Conservation (phyloP, 1,284 basidiomycete genomes). For the Thelephora terrestris region DNA sequence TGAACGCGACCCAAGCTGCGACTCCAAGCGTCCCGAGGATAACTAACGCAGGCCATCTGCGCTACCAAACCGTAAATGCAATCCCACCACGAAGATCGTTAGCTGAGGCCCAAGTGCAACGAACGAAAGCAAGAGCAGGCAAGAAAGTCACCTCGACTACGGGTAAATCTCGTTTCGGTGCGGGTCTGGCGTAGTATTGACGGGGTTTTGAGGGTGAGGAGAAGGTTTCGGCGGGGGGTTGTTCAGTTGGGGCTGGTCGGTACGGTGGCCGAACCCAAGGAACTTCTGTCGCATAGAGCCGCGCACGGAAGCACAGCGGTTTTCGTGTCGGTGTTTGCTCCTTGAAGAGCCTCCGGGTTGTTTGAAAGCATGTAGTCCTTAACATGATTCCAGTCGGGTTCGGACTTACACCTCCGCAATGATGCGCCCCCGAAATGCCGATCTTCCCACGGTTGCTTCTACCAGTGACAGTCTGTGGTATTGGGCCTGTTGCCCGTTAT, state of each 20-base stretch:
- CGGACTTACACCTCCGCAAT: too few relatives aligned
- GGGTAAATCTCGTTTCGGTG: slow-evolving; percentile 30
- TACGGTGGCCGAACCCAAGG: too few relatives aligned
- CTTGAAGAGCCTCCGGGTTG: too few relatives aligned
- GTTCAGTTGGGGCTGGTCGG: slow-evolving; percentile 13
- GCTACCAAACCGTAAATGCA: slow-evolving; percentile 19
- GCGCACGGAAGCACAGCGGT: too few relatives aligned
- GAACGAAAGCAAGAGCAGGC: not conserved
- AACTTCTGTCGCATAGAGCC: too few relatives aligned
- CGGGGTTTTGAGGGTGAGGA: slow-evolving; percentile 24
- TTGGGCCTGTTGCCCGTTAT: too few relatives aligned
- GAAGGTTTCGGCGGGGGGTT: slow-evolving; percentile 24
- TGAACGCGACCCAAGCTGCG: slow-evolving; percentile 56
- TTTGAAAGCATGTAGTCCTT: too few relatives aligned
- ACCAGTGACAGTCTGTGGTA: too few relatives aligned
- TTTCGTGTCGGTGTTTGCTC: too few relatives aligned
- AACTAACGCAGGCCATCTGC: slow-evolving; percentile 51
- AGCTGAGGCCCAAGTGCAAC: not conserved
- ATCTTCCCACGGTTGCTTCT: too few relatives aligned
- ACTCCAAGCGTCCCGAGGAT: slow-evolving; percentile 42
- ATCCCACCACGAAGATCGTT: not conserved
- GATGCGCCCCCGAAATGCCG: too few relatives aligned
- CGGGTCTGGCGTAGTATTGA: slow-evolving; percentile 25
- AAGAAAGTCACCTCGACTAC: slow-evolving; percentile 27
- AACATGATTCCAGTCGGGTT: too few relatives aligned